Percentiles rank a stretch among this genome's conserved stretches.
phyloP scores from a whole-genome alignment of 1,284 basidiomycete genomes.

The Ustilago curta region DNA sequence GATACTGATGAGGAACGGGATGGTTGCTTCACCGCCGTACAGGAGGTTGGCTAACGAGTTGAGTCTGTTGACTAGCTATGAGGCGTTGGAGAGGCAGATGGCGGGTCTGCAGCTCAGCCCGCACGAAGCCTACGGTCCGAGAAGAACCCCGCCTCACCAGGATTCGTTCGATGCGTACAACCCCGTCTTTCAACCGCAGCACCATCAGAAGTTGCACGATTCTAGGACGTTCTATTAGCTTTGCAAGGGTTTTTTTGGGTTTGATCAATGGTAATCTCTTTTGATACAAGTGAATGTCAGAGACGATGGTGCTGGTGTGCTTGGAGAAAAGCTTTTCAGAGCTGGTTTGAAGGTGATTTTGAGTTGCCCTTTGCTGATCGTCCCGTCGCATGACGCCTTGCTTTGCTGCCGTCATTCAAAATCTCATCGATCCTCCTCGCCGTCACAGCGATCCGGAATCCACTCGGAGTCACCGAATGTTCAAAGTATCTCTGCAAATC shows the following conservation, averaged over 20 bases:
- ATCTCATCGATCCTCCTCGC: conserved; percentile 30
- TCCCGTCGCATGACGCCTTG: no score
- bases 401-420: conserved; percentile 1
- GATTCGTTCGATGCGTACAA: conserved; percentile 6
- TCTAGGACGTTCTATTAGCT: conserved; percentile 3
- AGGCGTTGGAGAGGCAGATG: conserved; percentile 14
- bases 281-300: no score
- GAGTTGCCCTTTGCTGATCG: not conserved
- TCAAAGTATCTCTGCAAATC: conserved; percentile 42
- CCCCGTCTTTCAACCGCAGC: not conserved
- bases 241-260: not conserved
- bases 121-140: not conserved
- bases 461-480: conserved; percentile 34
- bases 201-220: conserved; percentile 2
- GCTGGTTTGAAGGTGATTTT: no score
- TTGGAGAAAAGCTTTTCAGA: no score
- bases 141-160: not conserved
- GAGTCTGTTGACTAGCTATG: conserved; percentile 73
- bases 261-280: not conserved
- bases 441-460: conserved; percentile 43
- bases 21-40: conserved; percentile 74
- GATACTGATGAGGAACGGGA: conserved; percentile 55
- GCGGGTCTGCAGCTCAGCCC: conserved; percentile 9
- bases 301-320: no score
- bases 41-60: conserved; percentile 92